A percentile compares a stretch with the other conserved stretches of the same genome.
Conservation (phyloP, 2,329 filamentous ascomycete genomes). For the Clarireedia paspali region DNA sequence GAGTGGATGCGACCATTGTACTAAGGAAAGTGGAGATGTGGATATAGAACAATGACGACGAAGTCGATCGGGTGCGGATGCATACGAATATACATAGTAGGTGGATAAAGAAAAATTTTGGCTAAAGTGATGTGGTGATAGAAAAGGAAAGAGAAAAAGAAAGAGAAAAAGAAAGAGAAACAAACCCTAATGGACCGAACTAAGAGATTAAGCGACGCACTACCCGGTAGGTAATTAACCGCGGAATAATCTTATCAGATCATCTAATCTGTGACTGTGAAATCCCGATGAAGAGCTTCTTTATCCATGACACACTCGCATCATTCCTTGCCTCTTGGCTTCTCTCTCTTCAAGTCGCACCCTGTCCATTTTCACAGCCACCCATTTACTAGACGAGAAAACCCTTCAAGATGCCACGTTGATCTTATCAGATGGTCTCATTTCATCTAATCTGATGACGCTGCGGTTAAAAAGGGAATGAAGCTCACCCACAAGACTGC, state of each 20-base stretch:
- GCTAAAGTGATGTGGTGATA: background rate
- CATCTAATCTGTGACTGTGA: background rate
- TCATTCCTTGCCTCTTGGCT: background rate
- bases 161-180: background rate
- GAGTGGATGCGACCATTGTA: background rate
- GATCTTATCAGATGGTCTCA: background rate
- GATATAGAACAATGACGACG: too few relatives aligned
- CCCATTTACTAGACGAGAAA: background rate
- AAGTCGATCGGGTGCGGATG: too few relatives aligned
- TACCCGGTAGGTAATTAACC: background rate
- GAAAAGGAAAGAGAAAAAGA: background rate
- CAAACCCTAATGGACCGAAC: background rate
- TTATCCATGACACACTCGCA: background rate
- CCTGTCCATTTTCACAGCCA: background rate
- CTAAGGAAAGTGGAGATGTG: too few relatives aligned
- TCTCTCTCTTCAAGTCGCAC: background rate
- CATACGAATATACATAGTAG: background rate
- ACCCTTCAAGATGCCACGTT: background rate
- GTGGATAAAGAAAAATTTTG: background rate
- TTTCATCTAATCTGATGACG: constrained; percentile 2
- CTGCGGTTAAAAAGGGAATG: background rate
- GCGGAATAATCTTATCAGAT: constrained; percentile 1
- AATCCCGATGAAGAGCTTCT: background rate
- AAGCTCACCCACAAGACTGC: background rate
- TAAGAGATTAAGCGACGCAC: background rate